Evolutionary conservation across 2,329 filamentous ascomycete genomes (phyloP).

Genomic region (Sporothrix phasma): DNA sequence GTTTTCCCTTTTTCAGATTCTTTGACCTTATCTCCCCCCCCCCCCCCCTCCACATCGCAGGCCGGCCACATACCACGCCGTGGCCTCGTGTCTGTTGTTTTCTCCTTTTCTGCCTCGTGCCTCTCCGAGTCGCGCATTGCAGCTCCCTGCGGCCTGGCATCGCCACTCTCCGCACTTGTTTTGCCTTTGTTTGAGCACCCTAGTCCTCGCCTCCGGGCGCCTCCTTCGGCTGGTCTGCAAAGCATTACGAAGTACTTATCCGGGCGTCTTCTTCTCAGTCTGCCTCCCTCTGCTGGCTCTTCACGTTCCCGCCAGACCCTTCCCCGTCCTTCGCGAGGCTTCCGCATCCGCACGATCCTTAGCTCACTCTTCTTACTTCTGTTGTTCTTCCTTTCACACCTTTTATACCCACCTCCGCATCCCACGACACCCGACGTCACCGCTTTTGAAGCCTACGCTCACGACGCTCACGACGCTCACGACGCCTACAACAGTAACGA

Average conservation of each 20-base stretch:
- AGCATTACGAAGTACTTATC: not conserved
- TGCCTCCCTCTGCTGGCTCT: conserved; percentile 5
- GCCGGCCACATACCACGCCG: not conserved
- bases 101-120: not conserved
- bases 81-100: not conserved
- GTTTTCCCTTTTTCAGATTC: not conserved
- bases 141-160: not conserved
- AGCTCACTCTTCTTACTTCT: not conserved
- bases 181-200: conserved; percentile 8
- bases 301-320: not conserved
- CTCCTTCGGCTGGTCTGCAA: not conserved
- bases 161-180: conserved; percentile 3
- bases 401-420: not conserved
- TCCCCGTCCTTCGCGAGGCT: not conserved
- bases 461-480: not conserved
- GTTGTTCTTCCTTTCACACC: not conserved
- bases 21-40: not conserved
- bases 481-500: not conserved
- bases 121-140: not conserved
- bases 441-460: not conserved
- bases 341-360: not conserved
- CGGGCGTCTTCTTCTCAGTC: conserved; percentile 1
- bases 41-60: not conserved
- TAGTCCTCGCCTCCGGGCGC: too few relatives aligned
- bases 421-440: not conserved